Base-by-base conservation (phyloP, 2,329 filamentous ascomycete genomes). In the Arachnopeziza araneosa region DNA sequence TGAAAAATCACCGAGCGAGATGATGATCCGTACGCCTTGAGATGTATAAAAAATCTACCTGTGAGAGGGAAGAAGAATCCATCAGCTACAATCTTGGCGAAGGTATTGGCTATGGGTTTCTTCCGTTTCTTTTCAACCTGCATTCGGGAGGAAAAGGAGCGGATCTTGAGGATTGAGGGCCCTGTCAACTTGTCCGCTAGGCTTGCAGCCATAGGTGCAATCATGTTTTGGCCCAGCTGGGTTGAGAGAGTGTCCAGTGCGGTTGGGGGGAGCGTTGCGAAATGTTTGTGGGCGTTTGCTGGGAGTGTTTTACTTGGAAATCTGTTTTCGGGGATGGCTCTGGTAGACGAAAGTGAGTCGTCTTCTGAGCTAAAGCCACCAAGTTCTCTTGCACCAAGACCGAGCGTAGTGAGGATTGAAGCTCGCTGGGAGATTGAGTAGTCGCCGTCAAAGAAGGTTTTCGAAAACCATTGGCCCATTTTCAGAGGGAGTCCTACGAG, bases 391-490 rank as follows among this genome's bases (percentile, higher is more conserved):
- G 90, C 90, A 30, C 89, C 85, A 0, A 99, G 77, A 0, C 93
- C 93, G 3, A 99, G 77, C 0, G 90, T 87, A 22, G 91, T 88
- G 56, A 99, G 85, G 48, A 98, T 81, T 0, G 89, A 85, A 8
- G 89, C 90, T 49, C 95, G 83, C 72, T 98, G 93, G 0, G 87
- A 84, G 48, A 98, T 78, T 0, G 93, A 96, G 73, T 95, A 93
- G 71, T 99, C 95, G 19, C 93, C 93, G 50, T 91, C 88, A 71
- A 97, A 98, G 71, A 95, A 96, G 0, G 89, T 88, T 59, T 87
- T 85, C 2, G 89, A 86, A 60, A 96, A 90, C 88, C 91, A 96
- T 17, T 85, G 89, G 0, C 86, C 93, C 83, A 97, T 91, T 56
- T 83, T 80, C 54, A 83, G 77, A 0, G 95, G 91, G 64, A 90